A percentile compares a stretch with the other conserved stretches of the same genome.
Evolutionary conservation across 106 monocot species (phyloP).

Genomic region (Cymbidium sinense): DNA sequence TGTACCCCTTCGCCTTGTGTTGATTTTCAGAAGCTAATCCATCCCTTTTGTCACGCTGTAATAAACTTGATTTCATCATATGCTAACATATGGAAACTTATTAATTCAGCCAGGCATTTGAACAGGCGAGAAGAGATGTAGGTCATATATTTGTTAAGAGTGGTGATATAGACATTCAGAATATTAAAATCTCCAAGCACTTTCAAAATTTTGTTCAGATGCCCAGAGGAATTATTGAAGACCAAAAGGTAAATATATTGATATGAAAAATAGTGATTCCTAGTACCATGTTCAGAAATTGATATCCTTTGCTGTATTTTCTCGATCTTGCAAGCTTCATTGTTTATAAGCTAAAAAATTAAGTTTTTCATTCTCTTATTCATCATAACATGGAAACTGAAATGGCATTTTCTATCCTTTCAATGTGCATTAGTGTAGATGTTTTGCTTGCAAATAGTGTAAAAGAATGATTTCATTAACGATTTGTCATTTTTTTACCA

Average conservation of each 20-base stretch:
- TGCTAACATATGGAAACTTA: conserved; percentile 20
- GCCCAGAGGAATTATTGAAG: conserved; percentile 22
- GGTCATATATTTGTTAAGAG: conserved; percentile 53
- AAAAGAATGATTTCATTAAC: background rate
- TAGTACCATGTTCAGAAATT: background rate
- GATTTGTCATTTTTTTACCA: background rate
- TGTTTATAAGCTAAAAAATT: background rate
- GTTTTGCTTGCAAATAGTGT: background rate
- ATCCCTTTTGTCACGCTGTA: background rate
- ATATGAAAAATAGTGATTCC: background rate
- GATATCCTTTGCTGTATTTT: background rate
- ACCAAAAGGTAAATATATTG: conserved; percentile 18
- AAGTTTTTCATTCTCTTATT: background rate
- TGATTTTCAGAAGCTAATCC: background rate
- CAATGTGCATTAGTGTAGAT: background rate
- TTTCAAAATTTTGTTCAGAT: conserved; percentile 47
- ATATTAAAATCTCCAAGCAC: conserved; percentile 58
- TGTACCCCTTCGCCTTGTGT: background rate
- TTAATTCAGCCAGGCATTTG: conserved; percentile 69
- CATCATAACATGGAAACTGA: background rate
- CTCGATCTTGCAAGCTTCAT: background rate
- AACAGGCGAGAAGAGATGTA: conserved; percentile 58
- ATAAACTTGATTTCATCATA: background rate
- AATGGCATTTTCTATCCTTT: background rate
- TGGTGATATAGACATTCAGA: conserved; percentile 56